Conservation (phyloP, 1,284 basidiomycete genomes). For the Melanopsichium pennsylvanicum region DNA sequence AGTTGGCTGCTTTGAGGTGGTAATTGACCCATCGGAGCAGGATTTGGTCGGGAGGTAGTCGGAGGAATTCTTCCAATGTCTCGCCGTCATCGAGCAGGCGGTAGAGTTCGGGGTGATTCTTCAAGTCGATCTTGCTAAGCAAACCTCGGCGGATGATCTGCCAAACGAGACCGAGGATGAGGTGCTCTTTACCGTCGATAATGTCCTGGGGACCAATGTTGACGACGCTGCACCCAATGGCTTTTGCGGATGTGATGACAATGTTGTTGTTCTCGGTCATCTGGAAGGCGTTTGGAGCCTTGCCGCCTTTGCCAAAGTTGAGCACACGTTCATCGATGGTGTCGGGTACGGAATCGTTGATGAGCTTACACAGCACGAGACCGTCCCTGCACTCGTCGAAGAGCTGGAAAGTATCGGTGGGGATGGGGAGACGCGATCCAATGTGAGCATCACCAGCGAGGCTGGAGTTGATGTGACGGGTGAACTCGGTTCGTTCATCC, state of each 20-base stretch:
- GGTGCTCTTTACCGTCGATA: conserved; percentile 90
- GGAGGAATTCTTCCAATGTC: conserved; percentile 92
- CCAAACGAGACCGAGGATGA: conserved; percentile 99
- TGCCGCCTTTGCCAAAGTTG: conserved; percentile 71
- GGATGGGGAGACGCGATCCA: conserved; percentile 83
- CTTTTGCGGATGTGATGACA: conserved; percentile 96
- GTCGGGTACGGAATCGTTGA: conserved; percentile 98
- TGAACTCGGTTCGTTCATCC: conserved; percentile 94
- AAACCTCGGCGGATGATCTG: conserved; percentile 94
- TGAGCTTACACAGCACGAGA: conserved; percentile 94
- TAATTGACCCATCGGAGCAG: conserved; percentile 98
- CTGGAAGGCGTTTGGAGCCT: conserved; percentile 85
- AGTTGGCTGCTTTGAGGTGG: conserved; percentile 93
- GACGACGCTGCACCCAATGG: conserved; percentile 96
- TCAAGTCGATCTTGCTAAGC: conserved; percentile 94
- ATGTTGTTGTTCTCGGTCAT: conserved; percentile 99
- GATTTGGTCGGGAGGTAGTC: conserved; percentile 95
- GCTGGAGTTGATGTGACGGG: conserved; percentile 93
- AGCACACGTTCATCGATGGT: conserved; percentile 98
- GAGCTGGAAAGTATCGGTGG: conserved; percentile 97
- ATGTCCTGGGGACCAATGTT: conserved; percentile 96
- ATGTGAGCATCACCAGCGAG: conserved; percentile 90
- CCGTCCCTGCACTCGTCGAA: conserved; percentile 97
- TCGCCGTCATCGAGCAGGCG: conserved; percentile 94
- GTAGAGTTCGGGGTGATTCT: conserved; percentile 95